Percentiles rank a stretch among this genome's conserved stretches.
Evolutionary conservation across 1,284 basidiomycete species (phyloP).

Genomic region (Leucoagaricus sp.): DNA sequence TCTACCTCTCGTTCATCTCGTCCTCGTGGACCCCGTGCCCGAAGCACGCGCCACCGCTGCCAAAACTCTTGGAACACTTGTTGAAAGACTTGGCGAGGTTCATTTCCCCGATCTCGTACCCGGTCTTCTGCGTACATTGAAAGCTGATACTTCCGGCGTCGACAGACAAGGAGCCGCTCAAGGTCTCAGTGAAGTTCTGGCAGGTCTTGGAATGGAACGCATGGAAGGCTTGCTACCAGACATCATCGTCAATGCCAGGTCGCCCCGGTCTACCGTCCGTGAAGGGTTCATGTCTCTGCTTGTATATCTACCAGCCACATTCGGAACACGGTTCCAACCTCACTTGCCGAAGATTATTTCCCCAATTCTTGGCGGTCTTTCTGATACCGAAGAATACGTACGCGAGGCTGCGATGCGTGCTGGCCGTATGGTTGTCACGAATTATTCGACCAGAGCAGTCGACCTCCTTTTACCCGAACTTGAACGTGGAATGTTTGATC

Average conservation of each 20-base stretch:
- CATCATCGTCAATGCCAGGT: constrained; percentile 90
- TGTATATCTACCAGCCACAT: constrained; percentile 95
- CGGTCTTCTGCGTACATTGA: constrained; percentile 86
- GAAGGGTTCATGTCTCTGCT: constrained; percentile 99
- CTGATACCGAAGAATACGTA: constrained; percentile 93
- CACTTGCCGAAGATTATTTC: constrained; percentile 94
- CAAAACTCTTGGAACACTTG: constrained; percentile 95
- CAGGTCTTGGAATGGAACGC: constrained; percentile 96
- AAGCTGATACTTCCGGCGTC: constrained; percentile 93
- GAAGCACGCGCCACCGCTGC: constrained; percentile 97
- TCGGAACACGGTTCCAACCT: constrained; percentile 94
- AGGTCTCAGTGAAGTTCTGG: constrained; percentile 94
- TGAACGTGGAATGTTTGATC: constrained; percentile 94
- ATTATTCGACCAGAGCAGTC: constrained; percentile 92
- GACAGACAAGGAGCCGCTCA: constrained; percentile 98
- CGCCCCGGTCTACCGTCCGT: constrained; percentile 87
- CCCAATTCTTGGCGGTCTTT: constrained; percentile 91
- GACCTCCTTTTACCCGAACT: constrained; percentile 95
- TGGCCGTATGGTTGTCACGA: constrained; percentile 98
- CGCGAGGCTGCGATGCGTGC: constrained; percentile 97
- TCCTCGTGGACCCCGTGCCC: constrained; percentile 94
- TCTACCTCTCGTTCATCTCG: constrained; percentile 89
- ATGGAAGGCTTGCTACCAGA: constrained; percentile 95
- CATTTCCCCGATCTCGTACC: constrained; percentile 97
- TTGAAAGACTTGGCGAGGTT: constrained; percentile 93